A percentile compares a stretch with the other conserved stretches of the same genome.
phyloP scores from a whole-genome alignment of 805 yeast genomes.

The Metschnikowia kofuensis region DNA sequence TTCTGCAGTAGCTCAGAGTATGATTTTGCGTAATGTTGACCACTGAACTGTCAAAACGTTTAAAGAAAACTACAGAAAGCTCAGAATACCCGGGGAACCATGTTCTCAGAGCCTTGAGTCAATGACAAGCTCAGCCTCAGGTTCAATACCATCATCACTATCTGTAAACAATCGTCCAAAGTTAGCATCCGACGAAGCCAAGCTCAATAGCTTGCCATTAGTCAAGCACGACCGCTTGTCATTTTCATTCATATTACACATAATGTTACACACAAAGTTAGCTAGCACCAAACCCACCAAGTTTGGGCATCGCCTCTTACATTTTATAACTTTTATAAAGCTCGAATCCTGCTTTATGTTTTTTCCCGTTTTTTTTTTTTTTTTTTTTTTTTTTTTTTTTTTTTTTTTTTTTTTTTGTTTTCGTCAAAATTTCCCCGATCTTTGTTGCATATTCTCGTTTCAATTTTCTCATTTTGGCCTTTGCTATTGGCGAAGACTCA shows the following conservation, averaged over 20 bases:
- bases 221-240: background rate
- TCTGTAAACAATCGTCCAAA: too few relatives aligned
- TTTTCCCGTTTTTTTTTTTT: background rate
- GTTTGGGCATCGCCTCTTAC: background rate
- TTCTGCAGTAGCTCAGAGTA: too few relatives aligned
- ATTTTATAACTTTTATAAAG: background rate
- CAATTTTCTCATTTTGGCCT: background rate
- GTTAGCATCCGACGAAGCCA: background rate
- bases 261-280: slow-evolving; percentile 7
- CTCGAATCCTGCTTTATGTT: background rate
- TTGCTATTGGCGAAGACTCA: background rate
- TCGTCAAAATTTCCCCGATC: background rate
- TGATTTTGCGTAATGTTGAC: too few relatives aligned
- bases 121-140: too few relatives aligned
- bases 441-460: background rate
- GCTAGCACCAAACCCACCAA: background rate
- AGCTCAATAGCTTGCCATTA: background rate
- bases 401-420: background rate
- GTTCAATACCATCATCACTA: too few relatives aligned
- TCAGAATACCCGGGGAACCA: too few relatives aligned
- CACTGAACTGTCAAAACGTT: too few relatives aligned
- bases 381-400: background rate
- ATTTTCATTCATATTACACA: slow-evolving; percentile 1
- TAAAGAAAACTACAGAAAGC: too few relatives aligned
- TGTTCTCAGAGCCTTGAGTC: too few relatives aligned